Evolutionary conservation across 139 green algal species (phyloP).

Genomic region (Chlorella vulgaris): DNA sequence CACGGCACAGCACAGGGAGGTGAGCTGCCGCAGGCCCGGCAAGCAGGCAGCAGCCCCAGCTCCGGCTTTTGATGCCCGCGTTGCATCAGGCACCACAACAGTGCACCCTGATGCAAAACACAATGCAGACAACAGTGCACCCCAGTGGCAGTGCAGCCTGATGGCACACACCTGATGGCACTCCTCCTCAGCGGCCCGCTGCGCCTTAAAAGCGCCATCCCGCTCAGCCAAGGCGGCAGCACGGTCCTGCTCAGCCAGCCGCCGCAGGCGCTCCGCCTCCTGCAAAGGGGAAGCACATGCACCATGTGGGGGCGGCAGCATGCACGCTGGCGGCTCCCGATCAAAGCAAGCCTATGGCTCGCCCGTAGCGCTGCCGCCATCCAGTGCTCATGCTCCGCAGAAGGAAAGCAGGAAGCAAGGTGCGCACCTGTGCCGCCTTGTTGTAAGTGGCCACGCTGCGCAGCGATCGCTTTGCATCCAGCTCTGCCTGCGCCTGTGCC

Average conservation of each 20-base stretch:
- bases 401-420: background rate
- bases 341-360: too few species aligned
- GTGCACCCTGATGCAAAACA: too few species aligned
- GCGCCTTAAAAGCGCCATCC: background rate
- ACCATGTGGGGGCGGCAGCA: background rate
- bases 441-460: slow-evolving; percentile 1
- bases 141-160: background rate
- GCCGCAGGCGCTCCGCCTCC: slow-evolving; percentile 13
- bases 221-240: slow-evolving; percentile 7
- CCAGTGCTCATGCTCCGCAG: too few species aligned
- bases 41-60: background rate
- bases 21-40: background rate
- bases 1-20: background rate
- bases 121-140: background rate
- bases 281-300: background rate
- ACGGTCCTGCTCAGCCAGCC: slow-evolving; percentile 23
- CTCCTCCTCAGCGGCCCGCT: background rate
- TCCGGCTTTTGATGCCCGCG: too few species aligned
- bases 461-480: slow-evolving; percentile 21
- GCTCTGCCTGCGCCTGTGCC: slow-evolving; percentile 9
- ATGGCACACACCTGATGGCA: background rate
- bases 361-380: too few species aligned
- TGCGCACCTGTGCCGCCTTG: slow-evolving; percentile 3
- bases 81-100: too few species aligned
- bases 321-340: too few species aligned